phyloP scores from a whole-genome alignment of 345 rosid species.

The Alliaria petiolata region DNA sequence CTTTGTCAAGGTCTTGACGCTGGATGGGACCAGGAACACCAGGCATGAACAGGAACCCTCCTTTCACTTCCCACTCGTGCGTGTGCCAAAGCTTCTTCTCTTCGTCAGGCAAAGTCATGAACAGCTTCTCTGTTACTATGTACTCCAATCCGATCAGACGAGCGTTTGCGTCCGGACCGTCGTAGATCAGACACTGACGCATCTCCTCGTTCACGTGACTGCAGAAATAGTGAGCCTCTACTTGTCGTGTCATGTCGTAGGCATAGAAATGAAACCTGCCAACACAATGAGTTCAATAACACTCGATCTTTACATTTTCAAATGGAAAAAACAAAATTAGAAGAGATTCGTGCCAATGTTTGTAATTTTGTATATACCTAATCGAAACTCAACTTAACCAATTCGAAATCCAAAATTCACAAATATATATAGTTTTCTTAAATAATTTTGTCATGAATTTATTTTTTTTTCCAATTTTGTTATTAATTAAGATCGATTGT shows the following conservation, averaged over 20 bases:
- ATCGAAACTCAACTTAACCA: neutral
- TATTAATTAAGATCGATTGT: neutral
- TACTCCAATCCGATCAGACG: constrained; percentile 74
- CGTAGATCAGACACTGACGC: constrained; percentile 77
- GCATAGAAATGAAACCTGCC: constrained; percentile 67
- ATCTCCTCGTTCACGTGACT: constrained; percentile 77
- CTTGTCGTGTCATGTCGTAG: constrained; percentile 72
- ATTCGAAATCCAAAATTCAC: neutral
- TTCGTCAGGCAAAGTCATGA: constrained; percentile 52
- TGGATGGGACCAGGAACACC: constrained; percentile 60
- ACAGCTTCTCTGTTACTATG: constrained; percentile 61
- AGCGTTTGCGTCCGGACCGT: constrained; percentile 42
- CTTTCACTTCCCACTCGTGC: constrained; percentile 77
- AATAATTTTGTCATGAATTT: neutral
- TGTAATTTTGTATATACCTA: too few species aligned
- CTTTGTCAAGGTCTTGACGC: constrained; percentile 62
- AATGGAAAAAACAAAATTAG: neutral
- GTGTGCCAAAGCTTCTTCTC: constrained; percentile 85
- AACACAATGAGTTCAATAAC: neutral
- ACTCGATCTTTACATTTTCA: neutral
- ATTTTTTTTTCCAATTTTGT: neutral
- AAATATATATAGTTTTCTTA: neutral
- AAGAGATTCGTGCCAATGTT: neutral
- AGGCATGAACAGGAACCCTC: constrained; percentile 74
- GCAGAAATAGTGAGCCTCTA: constrained; percentile 75